Percentiles rank a stretch among this genome's conserved stretches.
Evolutionary conservation across 192 early-diverging fungal genomes (phyloP).

Genomic region (Coemansia sp.): DNA sequence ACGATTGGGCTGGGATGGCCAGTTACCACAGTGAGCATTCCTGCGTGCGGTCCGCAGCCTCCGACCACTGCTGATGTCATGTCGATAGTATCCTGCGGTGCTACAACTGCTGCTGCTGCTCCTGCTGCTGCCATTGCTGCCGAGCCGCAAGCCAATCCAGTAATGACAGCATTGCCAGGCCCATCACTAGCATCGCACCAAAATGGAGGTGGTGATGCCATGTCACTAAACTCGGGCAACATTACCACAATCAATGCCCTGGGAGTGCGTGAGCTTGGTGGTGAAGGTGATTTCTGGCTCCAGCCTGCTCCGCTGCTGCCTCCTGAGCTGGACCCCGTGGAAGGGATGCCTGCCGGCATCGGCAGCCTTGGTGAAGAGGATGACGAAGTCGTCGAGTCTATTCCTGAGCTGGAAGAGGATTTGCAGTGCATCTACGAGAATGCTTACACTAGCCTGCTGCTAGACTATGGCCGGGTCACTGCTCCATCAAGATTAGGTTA

Average conservation of each 20-base stretch:
- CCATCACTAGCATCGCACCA: not conserved
- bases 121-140: not conserved
- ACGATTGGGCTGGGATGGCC: conserved; percentile 39
- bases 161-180: conserved; percentile 11
- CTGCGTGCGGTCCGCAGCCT: not conserved
- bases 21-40: not conserved
- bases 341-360: conserved; percentile 15
- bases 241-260: conserved; percentile 44
- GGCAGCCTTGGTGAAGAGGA: conserved; percentile 44
- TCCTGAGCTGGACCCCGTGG: conserved; percentile 32
- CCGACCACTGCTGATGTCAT: not conserved
- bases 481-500: conserved; percentile 63
- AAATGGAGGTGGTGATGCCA: conserved; percentile 4
- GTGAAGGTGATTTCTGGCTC: conserved; percentile 37
- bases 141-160: not conserved
- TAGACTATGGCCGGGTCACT: conserved; percentile 65
- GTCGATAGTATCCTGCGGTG: not conserved
- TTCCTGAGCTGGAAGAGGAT: conserved; percentile 68
- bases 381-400: conserved; percentile 38
- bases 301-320: conserved; percentile 40
- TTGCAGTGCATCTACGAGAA: conserved; percentile 66
- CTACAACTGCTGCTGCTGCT: conserved; percentile 5
- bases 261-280: conserved; percentile 40
- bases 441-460: conserved; percentile 61
- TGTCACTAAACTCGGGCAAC: not conserved